Conservation (phyloP, 805 yeast species). For the Yamadazyma sp. region DNA sequence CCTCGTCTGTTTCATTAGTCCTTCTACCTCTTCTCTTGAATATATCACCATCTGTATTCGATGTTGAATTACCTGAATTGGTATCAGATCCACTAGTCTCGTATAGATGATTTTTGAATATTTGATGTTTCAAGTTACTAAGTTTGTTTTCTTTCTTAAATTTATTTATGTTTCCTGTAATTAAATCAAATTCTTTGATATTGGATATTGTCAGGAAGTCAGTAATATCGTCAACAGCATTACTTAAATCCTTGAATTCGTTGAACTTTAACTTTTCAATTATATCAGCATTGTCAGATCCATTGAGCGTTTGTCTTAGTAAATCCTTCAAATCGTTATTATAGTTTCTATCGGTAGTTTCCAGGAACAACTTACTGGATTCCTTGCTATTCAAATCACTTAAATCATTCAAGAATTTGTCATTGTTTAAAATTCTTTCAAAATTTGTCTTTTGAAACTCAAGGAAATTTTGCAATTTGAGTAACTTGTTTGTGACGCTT, state of each 20-base stretch:
- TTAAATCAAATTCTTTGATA: slow-evolving; percentile 33
- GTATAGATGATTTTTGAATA: slow-evolving; percentile 38
- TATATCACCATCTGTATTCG: slow-evolving; percentile 6
- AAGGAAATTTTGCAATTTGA: slow-evolving; percentile 36
- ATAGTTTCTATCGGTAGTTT: slow-evolving; percentile 28
- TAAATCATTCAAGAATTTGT: slow-evolving; percentile 12
- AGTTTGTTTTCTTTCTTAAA: slow-evolving; percentile 14
- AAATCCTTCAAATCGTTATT: slow-evolving; percentile 22
- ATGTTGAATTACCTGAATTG: slow-evolving; percentile 15
- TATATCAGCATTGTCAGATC: slow-evolving; percentile 1
- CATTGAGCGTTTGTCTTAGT: background rate
- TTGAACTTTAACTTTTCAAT: slow-evolving; percentile 9
- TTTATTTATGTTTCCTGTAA: slow-evolving; percentile 36
- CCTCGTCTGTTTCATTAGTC: slow-evolving; percentile 13
- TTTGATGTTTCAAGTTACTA: slow-evolving; percentile 32
- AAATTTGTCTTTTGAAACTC: slow-evolving; percentile 33
- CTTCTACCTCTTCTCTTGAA: slow-evolving; percentile 34
- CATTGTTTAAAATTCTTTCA: slow-evolving; percentile 15
- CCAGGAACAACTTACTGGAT: slow-evolving; percentile 11
- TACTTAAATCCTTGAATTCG: slow-evolving; percentile 1
- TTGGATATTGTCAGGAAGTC: slow-evolving; percentile 43
- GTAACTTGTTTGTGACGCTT: slow-evolving; percentile 30
- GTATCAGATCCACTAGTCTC: slow-evolving; percentile 45
- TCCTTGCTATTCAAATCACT: slow-evolving; percentile 22
- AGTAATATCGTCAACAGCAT: slow-evolving; percentile 17